Evolutionary conservation across 164 flowering plant species (phyloP), one percentile per base, ranked within the genome.

Genomic region (Aristolochia fimbriata): DNA sequence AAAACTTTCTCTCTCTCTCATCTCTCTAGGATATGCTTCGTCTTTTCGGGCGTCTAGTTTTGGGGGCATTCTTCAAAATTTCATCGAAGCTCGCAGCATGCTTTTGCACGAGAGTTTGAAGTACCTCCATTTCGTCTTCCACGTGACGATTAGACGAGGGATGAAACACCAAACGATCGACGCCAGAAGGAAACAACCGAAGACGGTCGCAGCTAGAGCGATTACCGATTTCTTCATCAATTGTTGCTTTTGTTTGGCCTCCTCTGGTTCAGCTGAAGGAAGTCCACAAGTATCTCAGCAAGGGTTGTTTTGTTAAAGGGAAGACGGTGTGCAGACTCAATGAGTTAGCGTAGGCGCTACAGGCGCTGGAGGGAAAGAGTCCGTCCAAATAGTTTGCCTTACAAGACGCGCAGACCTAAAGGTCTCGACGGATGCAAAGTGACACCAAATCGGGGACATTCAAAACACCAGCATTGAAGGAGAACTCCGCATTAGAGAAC

Each of bases 271-370:
- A 25, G 74, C 53, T 13, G 79, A 47, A 14, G 72, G 66, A 61
- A 83, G 65, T 55, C 74, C 70, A 68, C 97, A 91, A 47, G 77
- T 62, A 54, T 65, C 79, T 75, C 74, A 74, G 72, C 97, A 91
- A 57, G 97, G 80, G 65, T 85, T 84, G 72, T 83, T 91, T 64
- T 91, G 97, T 71, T 96, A 91, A 65, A 91, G 88, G 1, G 96
- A 86, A 62, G 96, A 91, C 27, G 82, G 65, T 0, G 96, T 91
- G 85, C 97, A 91, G 8, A 84, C 78, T 57, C 97, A 62, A n/a
- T n/a, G n/a, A n/a, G 62, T 86, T 91, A 0, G 89, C 77, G 73
- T 77, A 70, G 27, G 58, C 69, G 15, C 77, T 75, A 59, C 97
- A 91, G 1, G 72, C 55, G 72, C 96, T 86, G 16, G 97, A 91